Base-by-base conservation (phyloP, 2,329 filamentous ascomycete species). In the Arachnomyces sp. region DNA sequence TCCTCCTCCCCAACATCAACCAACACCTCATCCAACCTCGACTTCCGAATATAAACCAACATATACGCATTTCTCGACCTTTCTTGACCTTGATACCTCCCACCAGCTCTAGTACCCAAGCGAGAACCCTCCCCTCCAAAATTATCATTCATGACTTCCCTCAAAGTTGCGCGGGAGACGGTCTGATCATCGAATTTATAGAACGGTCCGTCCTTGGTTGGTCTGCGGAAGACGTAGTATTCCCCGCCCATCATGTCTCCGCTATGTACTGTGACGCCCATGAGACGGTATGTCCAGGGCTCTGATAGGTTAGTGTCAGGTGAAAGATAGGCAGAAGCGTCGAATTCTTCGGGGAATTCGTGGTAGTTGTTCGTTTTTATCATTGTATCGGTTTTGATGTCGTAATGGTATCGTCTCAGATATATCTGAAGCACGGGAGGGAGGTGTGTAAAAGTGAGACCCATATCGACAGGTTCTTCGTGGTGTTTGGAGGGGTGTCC, bases 341-440 rank as follows among this genome's bases (percentile, higher is more conserved):
- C 52, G 32, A 55, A 56, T 36, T 55, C 49, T 16, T 54, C 50
- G 7, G 54, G 54, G 42, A 56, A 56, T 36, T 54, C 51, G 25
- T 55, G 52, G 37, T 49, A 40, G 42, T 56, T 53, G 38, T 56
- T 55, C 33, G 34, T 28, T 33, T 39, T 39, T 32, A 29, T 7
- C 8, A 40, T 11, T 13, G 20, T 5, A 25, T 25, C 20, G 9
- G 20, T 9, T 25, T 25, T 25, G 20, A 25, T 42, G 41, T 42
- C 38, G 38, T 41, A 36, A 16, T 14, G 29, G 3, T 34, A 43
- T 25, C 38, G 20, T 25, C 42, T 50, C 12, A 51, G 35, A 28
- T 51, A 46, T 8, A 51, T 38, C 36, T 49, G 48, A 30, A 51
- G 32, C 17, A 51, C 49, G n/a, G 43, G 46, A 13, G 49, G 48